Percentiles rank a stretch among this genome's conserved stretches.
Conservation (phyloP, 805 yeast species). For the Lipomyces japonicus region DNA sequence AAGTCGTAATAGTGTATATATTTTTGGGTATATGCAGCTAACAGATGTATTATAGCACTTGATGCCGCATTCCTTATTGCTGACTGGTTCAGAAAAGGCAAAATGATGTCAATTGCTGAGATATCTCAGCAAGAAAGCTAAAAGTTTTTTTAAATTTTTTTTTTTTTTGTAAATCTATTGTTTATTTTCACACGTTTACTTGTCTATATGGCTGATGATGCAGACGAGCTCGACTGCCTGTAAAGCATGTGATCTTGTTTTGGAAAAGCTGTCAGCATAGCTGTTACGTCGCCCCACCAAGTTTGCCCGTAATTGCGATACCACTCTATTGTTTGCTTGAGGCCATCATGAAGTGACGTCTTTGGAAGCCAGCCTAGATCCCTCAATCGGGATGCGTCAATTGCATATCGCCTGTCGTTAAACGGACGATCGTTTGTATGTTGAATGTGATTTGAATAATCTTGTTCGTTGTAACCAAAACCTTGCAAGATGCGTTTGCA, state of each 20-base stretch:
- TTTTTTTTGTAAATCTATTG: no score
- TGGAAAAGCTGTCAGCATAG: slow-evolving; percentile 24
- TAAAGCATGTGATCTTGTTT: slow-evolving; percentile 1
- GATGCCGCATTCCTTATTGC: slow-evolving; percentile 45
- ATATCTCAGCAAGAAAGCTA: slow-evolving; percentile 1
- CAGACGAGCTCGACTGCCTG: background rate
- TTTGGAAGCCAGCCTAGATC: slow-evolving; percentile 39
- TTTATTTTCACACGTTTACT: no score
- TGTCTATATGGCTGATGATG: no score
- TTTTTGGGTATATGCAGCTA: background rate
- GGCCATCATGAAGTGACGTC: slow-evolving; percentile 34
- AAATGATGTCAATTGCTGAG: slow-evolving; percentile 20
- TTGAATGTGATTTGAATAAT: slow-evolving; percentile 23
- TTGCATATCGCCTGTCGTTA: slow-evolving; percentile 39
- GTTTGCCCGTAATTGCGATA: slow-evolving; percentile 31
- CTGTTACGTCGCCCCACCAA: slow-evolving; percentile 36
- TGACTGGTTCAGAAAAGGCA: slow-evolving; percentile 34
- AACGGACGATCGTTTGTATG: slow-evolving; percentile 38
- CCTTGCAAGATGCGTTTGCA: slow-evolving; percentile 23
- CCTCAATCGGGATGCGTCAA: slow-evolving; percentile 33
- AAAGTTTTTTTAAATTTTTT: no score
- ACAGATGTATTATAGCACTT: slow-evolving; percentile 29
- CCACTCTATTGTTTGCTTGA: slow-evolving; percentile 37
- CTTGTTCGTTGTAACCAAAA: slow-evolving; percentile 21
- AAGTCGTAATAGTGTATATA: slow-evolving; percentile 1